Percentiles rank a stretch among this genome's conserved stretches.
Conservation (phyloP, 2,329 filamentous ascomycete genomes). For the Lojkania enalia region DNA sequence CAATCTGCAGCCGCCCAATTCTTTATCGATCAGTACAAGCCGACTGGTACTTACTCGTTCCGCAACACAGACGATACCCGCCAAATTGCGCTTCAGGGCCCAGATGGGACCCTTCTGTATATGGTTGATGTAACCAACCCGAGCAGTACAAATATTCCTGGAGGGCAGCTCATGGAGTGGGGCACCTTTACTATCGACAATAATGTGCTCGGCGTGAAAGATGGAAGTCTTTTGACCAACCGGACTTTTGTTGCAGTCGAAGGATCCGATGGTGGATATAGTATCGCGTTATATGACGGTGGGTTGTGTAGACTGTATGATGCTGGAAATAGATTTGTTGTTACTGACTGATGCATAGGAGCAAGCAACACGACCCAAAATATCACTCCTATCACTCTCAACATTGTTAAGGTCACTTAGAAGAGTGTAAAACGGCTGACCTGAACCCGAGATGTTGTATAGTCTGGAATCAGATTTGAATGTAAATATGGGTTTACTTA, state of each 20-base stretch:
- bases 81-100: constrained; percentile 31
- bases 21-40: constrained; percentile 27
- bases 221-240: constrained; percentile 29
- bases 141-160: constrained; percentile 22
- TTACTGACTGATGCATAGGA: constrained; percentile 15
- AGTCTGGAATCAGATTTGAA: too few species aligned
- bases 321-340: neutral
- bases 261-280: constrained; percentile 16
- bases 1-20: constrained; percentile 27
- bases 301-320: constrained; percentile 6
- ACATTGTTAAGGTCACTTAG: constrained; percentile 21
- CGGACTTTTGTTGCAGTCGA: constrained; percentile 30
- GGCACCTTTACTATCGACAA: constrained; percentile 33
- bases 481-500: too few species aligned
- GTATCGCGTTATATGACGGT: constrained; percentile 34
- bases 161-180: constrained; percentile 34
- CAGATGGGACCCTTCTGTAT: constrained; percentile 27
- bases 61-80: constrained; percentile 32
- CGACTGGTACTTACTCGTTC: constrained; percentile 29
- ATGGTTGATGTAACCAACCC: constrained; percentile 31
- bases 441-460: too few species aligned
- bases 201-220: constrained; percentile 30
- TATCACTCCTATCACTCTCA: constrained; percentile 26
- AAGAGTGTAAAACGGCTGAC: too few species aligned
- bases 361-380: constrained; percentile 19